Evolutionary conservation across 164 flowering plant genomes (phyloP), one percentile per base, ranked within the genome.

Genomic region (Piper longum): DNA sequence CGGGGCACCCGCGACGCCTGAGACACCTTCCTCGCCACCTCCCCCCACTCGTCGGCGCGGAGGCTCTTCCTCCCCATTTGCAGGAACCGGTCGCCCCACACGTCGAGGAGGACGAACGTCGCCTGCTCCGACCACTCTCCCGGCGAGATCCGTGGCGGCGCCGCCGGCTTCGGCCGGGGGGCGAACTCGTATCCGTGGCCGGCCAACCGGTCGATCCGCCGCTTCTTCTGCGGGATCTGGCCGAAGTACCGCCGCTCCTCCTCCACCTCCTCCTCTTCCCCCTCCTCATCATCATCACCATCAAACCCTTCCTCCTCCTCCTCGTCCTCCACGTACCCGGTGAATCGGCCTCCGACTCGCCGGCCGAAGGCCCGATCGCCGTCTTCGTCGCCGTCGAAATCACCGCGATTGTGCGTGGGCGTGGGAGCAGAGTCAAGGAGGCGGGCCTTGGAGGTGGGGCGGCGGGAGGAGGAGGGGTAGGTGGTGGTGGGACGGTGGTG

Each of bases 51-150:
- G 8, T 90, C 96, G 0, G 81, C 74, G 62, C 98, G 76, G 64
- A 93, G 72, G 56, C 95, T 93, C 70, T 78, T 86, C 75, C 97
- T 73, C 36, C 98, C 98, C n/a, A 77, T 69, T 69, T 86, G 82
- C 73, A 88, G 62, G 67, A 82, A 92, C 77, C 84, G 76, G 43
- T 88, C 86, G 0, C 98, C 96, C 98, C 98, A 93, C 3, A 80
- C 83, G 57, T 88, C 90, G 12, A 93, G 45, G 70, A 93, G 70
- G 52, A 76, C 79, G 13, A 76, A 81, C 0, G 81, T 80, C 54
- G 74, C 83, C 13, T 79, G 78, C 70, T 90, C 97, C 3, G 76
- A 79, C 98, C 97, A 93, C 14, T 77, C 84, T 8, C 66, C 73
- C 14, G 72, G 51, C 4, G 70, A 58, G 65, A 64, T 75, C 60